Conservation (phyloP, 129 eudicot species). For the Centaurea solstitialis region DNA sequence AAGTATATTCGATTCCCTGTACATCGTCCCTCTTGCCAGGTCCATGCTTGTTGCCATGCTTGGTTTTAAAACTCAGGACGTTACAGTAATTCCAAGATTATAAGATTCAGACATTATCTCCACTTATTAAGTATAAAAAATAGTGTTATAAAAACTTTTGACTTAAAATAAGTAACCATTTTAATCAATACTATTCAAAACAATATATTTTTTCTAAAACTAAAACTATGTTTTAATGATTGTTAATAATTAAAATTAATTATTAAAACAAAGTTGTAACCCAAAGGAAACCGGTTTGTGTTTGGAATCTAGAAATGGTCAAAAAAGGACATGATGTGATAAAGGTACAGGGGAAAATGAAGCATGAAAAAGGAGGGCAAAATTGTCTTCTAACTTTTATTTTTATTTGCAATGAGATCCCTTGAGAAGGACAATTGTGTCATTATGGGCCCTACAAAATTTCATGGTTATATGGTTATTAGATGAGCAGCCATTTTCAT, state of each 20-base stretch:
- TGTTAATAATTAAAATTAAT: not conserved
- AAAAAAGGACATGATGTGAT: slow-evolving; percentile 21
- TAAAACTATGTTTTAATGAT: not conserved
- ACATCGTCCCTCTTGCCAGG: too few species aligned
- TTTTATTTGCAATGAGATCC: slow-evolving; percentile 12
- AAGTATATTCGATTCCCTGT: too few species aligned
- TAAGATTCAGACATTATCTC: not conserved
- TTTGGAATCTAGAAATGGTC: slow-evolving; percentile 5
- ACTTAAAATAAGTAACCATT: too few species aligned
- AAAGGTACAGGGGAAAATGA: slow-evolving; percentile 17
- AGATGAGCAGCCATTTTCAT: slow-evolving; percentile 31
- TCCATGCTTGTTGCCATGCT: too few species aligned
- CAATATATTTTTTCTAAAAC: too few species aligned
- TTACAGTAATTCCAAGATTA: too few species aligned
- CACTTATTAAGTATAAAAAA: too few species aligned
- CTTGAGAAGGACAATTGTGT: slow-evolving; percentile 17
- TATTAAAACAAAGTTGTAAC: not conserved
- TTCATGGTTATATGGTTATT: slow-evolving; percentile 19
- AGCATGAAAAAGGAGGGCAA: slow-evolving; percentile 28
- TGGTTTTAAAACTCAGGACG: too few species aligned
- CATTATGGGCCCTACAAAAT: slow-evolving; percentile 20
- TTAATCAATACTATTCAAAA: too few species aligned
- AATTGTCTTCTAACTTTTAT: slow-evolving; percentile 15
- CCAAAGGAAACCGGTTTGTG: not conserved
- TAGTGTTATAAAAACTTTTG: too few species aligned